These are phyloP conservation scores for Pisolithus albus DNA, from an alignment of 768 basidiomycete species.

Conservation along the genomic window DNA sequence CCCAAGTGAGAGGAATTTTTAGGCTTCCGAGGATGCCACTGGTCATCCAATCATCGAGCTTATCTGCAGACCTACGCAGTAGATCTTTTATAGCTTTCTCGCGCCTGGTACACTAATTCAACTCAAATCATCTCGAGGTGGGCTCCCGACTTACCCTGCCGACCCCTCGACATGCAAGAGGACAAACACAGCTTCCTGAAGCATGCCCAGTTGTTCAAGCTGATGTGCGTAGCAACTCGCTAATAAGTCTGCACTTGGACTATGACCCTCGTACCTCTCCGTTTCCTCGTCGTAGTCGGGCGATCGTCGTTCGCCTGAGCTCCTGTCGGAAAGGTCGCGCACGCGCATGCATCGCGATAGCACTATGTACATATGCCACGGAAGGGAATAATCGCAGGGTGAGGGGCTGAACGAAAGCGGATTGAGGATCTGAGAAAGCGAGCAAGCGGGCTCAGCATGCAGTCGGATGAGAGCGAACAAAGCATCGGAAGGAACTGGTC, in stretches of 20 bases:
- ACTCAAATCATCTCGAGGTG: not conserved
- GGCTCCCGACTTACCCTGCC: conserved; percentile 50
- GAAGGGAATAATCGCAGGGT: conserved; percentile 72
- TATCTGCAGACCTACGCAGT: conserved; percentile 58
- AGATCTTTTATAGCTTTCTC: conserved; percentile 78
- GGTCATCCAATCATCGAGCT: conserved; percentile 66
- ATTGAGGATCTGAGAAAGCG: conserved; percentile 59
- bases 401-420: conserved; percentile 71
- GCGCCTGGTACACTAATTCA: conserved; percentile 46
- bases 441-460: conserved; percentile 63
- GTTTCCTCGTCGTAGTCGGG: conserved; percentile 37
- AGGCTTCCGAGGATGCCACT: conserved; percentile 69
- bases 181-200: conserved; percentile 85
- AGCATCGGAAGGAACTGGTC: conserved; percentile 54
- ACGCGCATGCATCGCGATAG: conserved; percentile 76
- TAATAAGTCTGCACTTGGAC: conserved; percentile 74
- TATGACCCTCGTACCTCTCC: conserved; percentile 63
- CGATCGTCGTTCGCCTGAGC: conserved; percentile 30
- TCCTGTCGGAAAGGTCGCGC: conserved; percentile 85
- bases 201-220: conserved; percentile 71
- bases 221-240: conserved; percentile 83
- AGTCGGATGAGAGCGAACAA: conserved; percentile 79
- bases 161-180: conserved; percentile 81
- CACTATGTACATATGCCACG: conserved; percentile 91
- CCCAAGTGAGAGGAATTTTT: conserved; percentile 78